A percentile compares a stretch with the other conserved stretches of the same genome.
These are phyloP conservation scores for Myxozyma monticola DNA, from an alignment of 805 yeast genomes.

Conservation along the genomic window DNA sequence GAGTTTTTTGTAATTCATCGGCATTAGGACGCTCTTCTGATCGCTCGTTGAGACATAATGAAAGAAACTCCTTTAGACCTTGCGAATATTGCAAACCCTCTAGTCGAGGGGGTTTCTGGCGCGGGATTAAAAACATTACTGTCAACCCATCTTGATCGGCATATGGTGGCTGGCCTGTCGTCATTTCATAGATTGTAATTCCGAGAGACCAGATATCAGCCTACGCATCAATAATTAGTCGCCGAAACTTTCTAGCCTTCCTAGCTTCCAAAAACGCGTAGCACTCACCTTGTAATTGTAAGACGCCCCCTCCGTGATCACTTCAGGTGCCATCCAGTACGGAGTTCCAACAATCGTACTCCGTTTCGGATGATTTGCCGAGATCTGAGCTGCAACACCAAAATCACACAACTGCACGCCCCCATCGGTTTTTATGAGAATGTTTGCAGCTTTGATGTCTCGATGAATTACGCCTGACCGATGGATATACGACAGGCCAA, in stretches of 20 bases:
- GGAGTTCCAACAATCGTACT: constrained; percentile 82
- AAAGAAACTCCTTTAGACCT: constrained; percentile 79
- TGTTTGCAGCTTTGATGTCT: constrained; percentile 95
- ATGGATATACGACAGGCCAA: constrained; percentile 81
- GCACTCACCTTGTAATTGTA: constrained; percentile 51
- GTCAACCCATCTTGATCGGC: constrained; percentile 92
- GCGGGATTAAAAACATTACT: constrained; percentile 91
- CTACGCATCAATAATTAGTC: constrained; percentile 9
- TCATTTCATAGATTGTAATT: constrained; percentile 88
- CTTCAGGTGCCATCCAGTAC: constrained; percentile 60
- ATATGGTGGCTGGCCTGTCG: constrained; percentile 97
- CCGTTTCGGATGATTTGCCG: constrained; percentile 71
- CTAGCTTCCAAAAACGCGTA: too few species aligned
- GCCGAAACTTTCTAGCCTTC: neutral
- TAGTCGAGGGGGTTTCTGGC: constrained; percentile 89
- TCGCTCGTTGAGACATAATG: constrained; percentile 88
- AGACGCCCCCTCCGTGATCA: constrained; percentile 46
- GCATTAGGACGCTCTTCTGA: constrained; percentile 87
- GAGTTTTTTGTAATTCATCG: constrained; percentile 75
- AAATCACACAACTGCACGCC: constrained; percentile 91
- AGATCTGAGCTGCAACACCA: constrained; percentile 95
- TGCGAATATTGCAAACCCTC: constrained; percentile 86
- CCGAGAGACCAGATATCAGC: constrained; percentile 99
- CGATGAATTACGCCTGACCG: constrained; percentile 90
- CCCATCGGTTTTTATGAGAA: constrained; percentile 85